These are phyloP conservation scores for Ogataea saltuana DNA, from an alignment of 805 yeast genomes.

Conservation along the genomic window DNA sequence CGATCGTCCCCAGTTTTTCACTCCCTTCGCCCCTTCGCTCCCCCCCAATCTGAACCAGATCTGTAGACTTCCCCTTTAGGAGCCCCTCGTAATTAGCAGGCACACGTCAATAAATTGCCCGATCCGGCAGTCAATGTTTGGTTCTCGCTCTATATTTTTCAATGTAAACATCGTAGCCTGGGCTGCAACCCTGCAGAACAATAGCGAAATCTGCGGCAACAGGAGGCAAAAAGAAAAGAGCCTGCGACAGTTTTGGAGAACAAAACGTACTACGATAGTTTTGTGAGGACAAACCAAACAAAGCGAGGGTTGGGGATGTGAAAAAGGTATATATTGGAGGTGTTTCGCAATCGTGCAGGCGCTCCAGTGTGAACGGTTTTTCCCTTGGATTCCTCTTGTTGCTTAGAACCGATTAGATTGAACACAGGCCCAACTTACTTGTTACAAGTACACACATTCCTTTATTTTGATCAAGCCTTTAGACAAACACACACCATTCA, in stretches of 20 bases:
- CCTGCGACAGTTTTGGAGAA: constrained; percentile 4
- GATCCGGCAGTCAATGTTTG: constrained; percentile 1
- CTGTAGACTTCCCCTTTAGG: constrained; percentile 3
- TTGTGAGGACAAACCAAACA: constrained; percentile 3
- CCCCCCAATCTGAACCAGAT: constrained; percentile 1
- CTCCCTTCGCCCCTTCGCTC: not conserved
- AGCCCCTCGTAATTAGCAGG: constrained; percentile 1
- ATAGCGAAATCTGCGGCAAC: not conserved
- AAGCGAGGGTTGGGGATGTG: not conserved
- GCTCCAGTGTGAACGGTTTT: not conserved
- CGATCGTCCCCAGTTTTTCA: not conserved
- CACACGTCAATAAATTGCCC: constrained; percentile 5
- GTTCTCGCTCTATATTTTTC: not conserved
- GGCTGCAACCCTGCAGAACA: constrained; percentile 2
- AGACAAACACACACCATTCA: constrained; percentile 4
- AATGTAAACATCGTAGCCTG: constrained; percentile 5
- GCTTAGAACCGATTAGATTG: constrained; percentile 1
- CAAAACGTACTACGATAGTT: not conserved
- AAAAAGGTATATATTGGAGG: constrained; percentile 1
- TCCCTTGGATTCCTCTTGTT: not conserved
- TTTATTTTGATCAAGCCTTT: constrained; percentile 1
- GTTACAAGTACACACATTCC: constrained; percentile 9
- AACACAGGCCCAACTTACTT: constrained; percentile 6
- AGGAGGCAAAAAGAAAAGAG: constrained; percentile 8
- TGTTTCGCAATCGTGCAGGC: constrained; percentile 4